Evolutionary conservation across 106 monocot species (phyloP), one percentile per base, ranked within the genome.

Genomic region (Agapanthus africanus): DNA sequence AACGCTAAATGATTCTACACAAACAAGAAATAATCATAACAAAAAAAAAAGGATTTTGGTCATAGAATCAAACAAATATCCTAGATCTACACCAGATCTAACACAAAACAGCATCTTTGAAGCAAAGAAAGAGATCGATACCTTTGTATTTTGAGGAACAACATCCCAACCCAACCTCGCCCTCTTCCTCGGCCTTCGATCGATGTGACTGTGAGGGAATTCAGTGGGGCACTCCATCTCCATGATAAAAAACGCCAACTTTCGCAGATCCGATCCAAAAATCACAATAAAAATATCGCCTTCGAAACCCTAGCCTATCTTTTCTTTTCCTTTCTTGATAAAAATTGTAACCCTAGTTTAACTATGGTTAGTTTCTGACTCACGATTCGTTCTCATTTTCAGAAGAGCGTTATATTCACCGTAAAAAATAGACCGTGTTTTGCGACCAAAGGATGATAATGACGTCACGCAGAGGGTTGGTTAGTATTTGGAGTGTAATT

Each of bases 181-280:
- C 21, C 85, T 56, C 69, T 85, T 85, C 68, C 85, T 74, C 14
- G 81, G 74, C 19, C 85, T 78, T 14, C 77, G 78, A 54, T 81
- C 77, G 42, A 85, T 61, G 72, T 85, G 75, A 7, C 40, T 31
- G 60, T 68, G 74, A 27, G 85, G 85, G 33, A 80, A 71, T 23
- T 85, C 81, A 0, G 78, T 67, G 33, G 69, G 5, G 49, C 68
- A 69, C 67, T 85, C 85, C 78, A 81, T 75, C 75, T 78, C 84
- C 79, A 73, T 79, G 69, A 66, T 66, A 40, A 64, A 64, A 38
- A 21, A 38, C 13, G 64, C 10, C 26, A 56, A 30, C 28, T 56
- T 56, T 21, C 4, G 11, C 14, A 19, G 9, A 28, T 56, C 30
- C 28, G 30, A 56, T 56, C 56, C 30, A 64, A 31, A 25, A 64